Conservation (phyloP, 179 eudicot species). For the Sideroxylon spinosum region DNA sequence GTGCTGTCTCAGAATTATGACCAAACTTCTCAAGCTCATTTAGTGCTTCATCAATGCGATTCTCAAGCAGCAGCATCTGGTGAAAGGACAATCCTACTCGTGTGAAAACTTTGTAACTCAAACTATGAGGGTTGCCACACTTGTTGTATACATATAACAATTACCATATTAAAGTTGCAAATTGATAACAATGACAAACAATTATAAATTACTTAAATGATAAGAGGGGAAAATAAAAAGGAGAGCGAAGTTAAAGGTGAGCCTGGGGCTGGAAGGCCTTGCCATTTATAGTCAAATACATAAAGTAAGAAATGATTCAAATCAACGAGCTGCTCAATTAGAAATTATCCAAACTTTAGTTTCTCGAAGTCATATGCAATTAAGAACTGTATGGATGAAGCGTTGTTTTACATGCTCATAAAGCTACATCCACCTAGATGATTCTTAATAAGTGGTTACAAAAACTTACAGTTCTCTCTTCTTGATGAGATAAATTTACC, state of each 20-base stretch:
- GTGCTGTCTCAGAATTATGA: constrained; percentile 36
- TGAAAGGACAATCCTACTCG: constrained; percentile 14
- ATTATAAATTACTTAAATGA: background rate
- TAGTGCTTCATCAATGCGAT: constrained; percentile 61
- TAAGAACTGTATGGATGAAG: background rate
- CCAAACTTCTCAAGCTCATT: constrained; percentile 48
- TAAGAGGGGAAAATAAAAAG: background rate
- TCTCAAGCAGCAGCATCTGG: constrained; percentile 71
- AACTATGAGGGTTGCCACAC: background rate
- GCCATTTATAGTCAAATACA: too few species aligned
- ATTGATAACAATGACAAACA: background rate
- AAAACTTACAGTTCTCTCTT: background rate
- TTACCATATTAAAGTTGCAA: background rate
- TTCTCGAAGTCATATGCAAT: background rate
- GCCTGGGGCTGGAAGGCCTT: background rate
- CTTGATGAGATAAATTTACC: background rate
- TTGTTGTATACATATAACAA: background rate
- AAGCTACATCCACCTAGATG: background rate
- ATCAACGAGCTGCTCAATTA: background rate
- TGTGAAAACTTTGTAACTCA: background rate
- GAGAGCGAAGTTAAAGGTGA: background rate
- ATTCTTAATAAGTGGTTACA: background rate
- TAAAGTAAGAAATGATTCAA: too few species aligned
- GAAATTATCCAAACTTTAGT: background rate
- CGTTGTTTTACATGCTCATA: background rate